phyloP scores from a whole-genome alignment of 306 rosid species.

The Aeschynomene evenia region DNA sequence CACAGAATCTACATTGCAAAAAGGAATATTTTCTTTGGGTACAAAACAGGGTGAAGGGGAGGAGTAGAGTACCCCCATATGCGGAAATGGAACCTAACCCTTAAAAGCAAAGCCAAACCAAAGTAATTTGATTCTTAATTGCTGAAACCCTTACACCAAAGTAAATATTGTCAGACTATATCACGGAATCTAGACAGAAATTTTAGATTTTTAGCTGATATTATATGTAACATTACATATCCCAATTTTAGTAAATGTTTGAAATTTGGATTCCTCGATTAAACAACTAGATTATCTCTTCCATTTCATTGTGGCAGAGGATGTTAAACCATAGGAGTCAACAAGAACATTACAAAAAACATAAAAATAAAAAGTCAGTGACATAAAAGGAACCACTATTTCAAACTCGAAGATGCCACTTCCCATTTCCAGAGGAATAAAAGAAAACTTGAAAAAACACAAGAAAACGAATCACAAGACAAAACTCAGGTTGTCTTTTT shows the following conservation, averaged over 20 bases:
- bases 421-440: not conserved
- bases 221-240: not conserved
- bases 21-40: conserved; percentile 1
- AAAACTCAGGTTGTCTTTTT: not conserved
- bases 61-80: not conserved
- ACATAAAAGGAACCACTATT: not conserved
- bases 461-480: not conserved
- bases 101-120: not conserved
- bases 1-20: not conserved
- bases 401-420: not conserved
- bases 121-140: not conserved
- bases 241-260: not conserved
- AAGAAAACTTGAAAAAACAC: not conserved
- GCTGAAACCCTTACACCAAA: not conserved
- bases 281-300: not conserved
- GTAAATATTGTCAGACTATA: not conserved
- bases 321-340: conserved; percentile 7
- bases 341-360: not conserved
- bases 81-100: not conserved
- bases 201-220: too few species aligned
- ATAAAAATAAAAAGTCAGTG: not conserved
- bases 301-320: not conserved
- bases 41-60: not conserved
- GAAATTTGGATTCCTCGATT: not conserved
- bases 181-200: not conserved